Evolutionary conservation across 2,329 filamentous ascomycete species (phyloP).

Genomic region (Beauveria varroae): DNA sequence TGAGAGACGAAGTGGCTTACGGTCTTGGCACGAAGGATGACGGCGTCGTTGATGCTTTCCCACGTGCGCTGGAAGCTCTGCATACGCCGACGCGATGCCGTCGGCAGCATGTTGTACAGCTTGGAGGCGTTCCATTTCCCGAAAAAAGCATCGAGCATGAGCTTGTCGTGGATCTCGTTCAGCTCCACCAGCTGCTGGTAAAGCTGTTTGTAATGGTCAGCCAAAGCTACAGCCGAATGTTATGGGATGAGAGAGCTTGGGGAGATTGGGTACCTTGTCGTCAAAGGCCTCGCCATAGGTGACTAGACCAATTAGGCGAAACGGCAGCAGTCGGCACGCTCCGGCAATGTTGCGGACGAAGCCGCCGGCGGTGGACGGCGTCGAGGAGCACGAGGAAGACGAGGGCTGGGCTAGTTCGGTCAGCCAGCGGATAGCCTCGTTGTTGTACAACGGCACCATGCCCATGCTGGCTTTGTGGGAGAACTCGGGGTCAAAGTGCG

Average conservation of each 20-base stretch:
- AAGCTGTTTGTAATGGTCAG: not conserved
- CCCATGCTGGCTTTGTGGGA: not conserved
- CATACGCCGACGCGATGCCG: not conserved
- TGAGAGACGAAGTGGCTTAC: not conserved
- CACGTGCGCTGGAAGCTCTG: not conserved
- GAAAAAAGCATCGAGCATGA: not conserved
- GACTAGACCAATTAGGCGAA: not conserved
- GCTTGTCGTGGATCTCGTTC: not conserved
- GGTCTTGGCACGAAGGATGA: not conserved
- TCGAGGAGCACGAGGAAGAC: not conserved
- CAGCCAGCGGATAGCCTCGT: not conserved
- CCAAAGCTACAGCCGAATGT: too few species aligned
- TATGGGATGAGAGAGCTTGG: too few species aligned
- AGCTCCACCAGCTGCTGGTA: not conserved
- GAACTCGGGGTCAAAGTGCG: not conserved
- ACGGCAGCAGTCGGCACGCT: not conserved
- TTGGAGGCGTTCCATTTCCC: not conserved
- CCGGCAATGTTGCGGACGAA: not conserved
- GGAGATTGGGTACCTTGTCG: not conserved
- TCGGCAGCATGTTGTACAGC: not conserved
- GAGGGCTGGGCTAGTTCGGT: not conserved
- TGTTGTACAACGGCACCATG: not conserved
- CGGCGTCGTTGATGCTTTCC: not conserved
- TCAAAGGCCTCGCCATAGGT: not conserved
- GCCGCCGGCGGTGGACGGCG: not conserved